Base-by-base conservation (phyloP, 331 rosid genomes). In the Stylosanthes scabra region DNA sequence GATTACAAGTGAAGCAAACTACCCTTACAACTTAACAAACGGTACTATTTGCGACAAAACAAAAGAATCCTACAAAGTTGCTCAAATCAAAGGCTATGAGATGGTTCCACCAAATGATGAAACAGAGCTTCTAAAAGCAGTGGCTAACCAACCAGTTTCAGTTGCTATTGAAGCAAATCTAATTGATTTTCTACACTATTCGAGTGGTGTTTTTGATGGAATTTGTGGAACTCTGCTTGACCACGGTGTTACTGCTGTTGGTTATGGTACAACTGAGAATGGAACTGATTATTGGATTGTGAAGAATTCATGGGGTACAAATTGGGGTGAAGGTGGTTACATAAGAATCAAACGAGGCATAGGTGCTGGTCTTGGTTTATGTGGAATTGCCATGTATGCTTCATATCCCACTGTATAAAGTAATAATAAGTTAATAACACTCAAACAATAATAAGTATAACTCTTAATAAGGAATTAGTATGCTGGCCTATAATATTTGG, bases 11-110 rank as follows among this genome's bases (percentile, higher is more conserved):
- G 84, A 86, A 54, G 45, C 25, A 27, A 10, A 54, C 68, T 83
- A 83, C 11, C 86, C 85, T 2, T 83, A 83, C 65, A 50, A 58
- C 56, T 59, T 75, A 4, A 79, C 70, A n/a, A 41, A 16, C 1
- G 57, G 78, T 52, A 74, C 64, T 8, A 68, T 25, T 5, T 83
- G 86, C 27, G 41, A 49, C 60, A 27, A 11, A 46, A 59, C 60
- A 28, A 46, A 58, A 11, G 70, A 25, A 27, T 45, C 58, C 55
- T 13, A 6, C 2, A 49, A 49, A 49, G 8, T 49, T 49, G 7
- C 55, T 49, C 55, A 49, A 7, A 49, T 49, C 8, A 49, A 49
- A 49, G 55, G 20, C 20, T 49, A n/a, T 12, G 55, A 49, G 55
- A 5, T n/a, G 2, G 20, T 49, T 2, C 55, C 55, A 8, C 3